Base-by-base conservation (phyloP, 129 eudicot species). In the Pulicaria dysenterica region DNA sequence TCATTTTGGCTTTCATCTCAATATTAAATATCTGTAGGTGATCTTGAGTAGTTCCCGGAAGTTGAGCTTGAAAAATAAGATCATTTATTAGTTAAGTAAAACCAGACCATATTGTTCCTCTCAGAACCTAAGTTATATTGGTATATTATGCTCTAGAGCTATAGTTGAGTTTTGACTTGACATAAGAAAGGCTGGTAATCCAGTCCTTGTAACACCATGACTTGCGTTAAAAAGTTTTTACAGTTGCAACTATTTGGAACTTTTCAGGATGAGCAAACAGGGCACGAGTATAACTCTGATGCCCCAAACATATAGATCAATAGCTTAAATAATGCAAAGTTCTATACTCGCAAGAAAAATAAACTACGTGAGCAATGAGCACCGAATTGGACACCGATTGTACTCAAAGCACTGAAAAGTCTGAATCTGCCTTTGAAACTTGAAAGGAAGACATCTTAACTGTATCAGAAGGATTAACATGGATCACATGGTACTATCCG, bases 41-140 rank as follows among this genome's bases (percentile, higher is more conserved):
- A 74, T 93, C 98, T 82, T 93, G 98, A 69, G 92, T 89, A 48
- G 98, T 93, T 49, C 98, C 98, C 6, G 96, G 87, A 59, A 93
- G 83, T 93, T 88, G 95, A 73, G 98, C 98, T 93, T 60, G 85
- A 87, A 64, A 51, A 45, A 17, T 66, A 13, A 61, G 13, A 62
- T 34, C 41, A 67, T 37, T 31, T 34, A 48, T 71, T 64, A 83
- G 82, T 49, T 72, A 64, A 7, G 10, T 71, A 60, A 15, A 37
- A 56, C 10, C 73, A 76, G 19, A 62, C 7, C 49, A 36, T 15
- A 11, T 17, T 47, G 15, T 58, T 61, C 49, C 62, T 47, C 47
- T 31, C 11, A 72, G 47, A 73, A 7, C 34, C 17, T 37, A 48
- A 19, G 69, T 11, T 24, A 12, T 19, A 3, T 76, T 46, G 38